Conservation (phyloP, 768 basidiomycete species). For the Boletus coccyginus region DNA sequence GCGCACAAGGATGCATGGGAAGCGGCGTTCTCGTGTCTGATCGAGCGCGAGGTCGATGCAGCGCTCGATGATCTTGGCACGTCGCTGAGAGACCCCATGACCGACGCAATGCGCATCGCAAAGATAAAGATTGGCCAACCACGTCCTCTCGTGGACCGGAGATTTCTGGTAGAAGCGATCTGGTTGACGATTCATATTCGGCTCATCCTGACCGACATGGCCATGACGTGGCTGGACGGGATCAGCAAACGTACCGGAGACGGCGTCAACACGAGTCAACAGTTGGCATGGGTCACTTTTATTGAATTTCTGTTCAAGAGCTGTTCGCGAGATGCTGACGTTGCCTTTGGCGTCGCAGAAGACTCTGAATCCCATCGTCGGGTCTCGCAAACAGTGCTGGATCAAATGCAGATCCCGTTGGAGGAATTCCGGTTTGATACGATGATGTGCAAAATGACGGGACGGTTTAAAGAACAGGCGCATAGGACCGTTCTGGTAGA, state of each 20-base stretch:
- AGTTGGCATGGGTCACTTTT: slow-evolving; percentile 48
- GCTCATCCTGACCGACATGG: slow-evolving; percentile 47
- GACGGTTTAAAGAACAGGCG: slow-evolving; percentile 14
- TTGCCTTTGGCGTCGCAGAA: slow-evolving; percentile 45
- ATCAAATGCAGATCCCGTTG: slow-evolving; percentile 44
- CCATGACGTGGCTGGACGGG: slow-evolving; percentile 38
- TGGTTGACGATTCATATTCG: slow-evolving; percentile 54
- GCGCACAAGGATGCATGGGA: slow-evolving; percentile 62
- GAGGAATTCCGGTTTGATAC: slow-evolving; percentile 52
- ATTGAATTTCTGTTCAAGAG: slow-evolving; percentile 43
- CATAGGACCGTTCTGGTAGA: slow-evolving; percentile 19
- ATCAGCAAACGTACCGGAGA: slow-evolving; percentile 20
- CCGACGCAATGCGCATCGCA: slow-evolving; percentile 51
- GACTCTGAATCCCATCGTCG: slow-evolving; percentile 54
- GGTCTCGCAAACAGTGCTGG: slow-evolving; percentile 42
- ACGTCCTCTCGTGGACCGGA: slow-evolving; percentile 54
- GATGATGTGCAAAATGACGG: slow-evolving; percentile 27
- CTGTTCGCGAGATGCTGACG: slow-evolving; percentile 45
- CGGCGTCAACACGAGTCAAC: slow-evolving; percentile 22
- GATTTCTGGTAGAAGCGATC: slow-evolving; percentile 61
- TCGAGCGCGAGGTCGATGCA: slow-evolving; percentile 43
- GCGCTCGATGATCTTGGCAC: slow-evolving; percentile 29
- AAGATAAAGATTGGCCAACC: slow-evolving; percentile 53
- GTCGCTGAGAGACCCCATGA: slow-evolving; percentile 42
- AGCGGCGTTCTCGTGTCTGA: slow-evolving; percentile 52